A percentile compares a stretch with the other conserved stretches of the same genome.
Conservation (phyloP, 1,284 basidiomycete genomes). For the Flammula alnicola region DNA sequence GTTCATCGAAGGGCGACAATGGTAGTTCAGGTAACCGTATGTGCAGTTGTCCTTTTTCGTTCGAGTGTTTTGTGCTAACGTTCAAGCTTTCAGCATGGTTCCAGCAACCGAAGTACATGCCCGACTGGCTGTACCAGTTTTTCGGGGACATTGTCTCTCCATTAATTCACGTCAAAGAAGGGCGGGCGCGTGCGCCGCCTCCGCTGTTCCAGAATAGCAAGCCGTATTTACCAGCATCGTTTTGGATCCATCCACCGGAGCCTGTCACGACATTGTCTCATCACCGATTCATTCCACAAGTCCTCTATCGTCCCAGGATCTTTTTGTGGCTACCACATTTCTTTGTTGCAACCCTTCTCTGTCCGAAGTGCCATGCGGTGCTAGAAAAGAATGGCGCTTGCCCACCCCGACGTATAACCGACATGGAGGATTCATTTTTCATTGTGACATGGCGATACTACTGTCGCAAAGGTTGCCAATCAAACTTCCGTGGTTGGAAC, state of each 20-base stretch:
- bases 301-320: background rate
- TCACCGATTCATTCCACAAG: background rate
- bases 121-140: background rate
- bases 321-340: background rate
- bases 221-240: background rate
- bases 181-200: background rate
- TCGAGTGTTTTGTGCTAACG: no score
- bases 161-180: background rate
- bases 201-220: background rate
- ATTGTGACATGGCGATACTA: conserved; percentile 23
- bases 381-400: conserved; percentile 2
- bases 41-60: no score
- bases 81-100: no score
- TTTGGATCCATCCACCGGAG: background rate
- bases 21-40: no score
- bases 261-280: background rate
- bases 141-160: background rate
- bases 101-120: background rate
- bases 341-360: background rate
- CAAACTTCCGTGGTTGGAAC: conserved; percentile 18
- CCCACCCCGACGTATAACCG: conserved; percentile 15
- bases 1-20: no score
- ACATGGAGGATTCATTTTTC: conserved; percentile 19
- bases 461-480: conserved; percentile 15
- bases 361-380: background rate